These are phyloP conservation scores for Mitragyna speciosa DNA, from an alignment of 257 asterid species.

Conservation along the genomic window DNA sequence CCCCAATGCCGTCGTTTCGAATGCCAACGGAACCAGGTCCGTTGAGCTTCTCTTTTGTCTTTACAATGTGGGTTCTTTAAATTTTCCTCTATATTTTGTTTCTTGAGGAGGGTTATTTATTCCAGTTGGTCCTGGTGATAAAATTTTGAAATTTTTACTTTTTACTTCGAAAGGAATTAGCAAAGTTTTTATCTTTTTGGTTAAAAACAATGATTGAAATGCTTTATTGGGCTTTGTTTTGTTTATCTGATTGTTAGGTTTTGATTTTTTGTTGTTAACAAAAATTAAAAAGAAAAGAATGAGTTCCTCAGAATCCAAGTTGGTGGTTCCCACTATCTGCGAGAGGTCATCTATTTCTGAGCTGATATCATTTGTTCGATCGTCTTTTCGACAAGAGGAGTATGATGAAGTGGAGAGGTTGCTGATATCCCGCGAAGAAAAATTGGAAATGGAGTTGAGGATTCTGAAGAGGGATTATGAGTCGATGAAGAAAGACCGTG, in stretches of 20 bases:
- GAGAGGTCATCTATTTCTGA: conserved; percentile 26
- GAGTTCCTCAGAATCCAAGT: background rate
- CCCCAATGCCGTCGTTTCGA: background rate
- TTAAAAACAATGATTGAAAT: background rate
- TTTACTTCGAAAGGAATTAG: no score
- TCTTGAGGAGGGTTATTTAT: no score
- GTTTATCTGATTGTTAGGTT: background rate
- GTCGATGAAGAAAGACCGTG: conserved; percentile 13
- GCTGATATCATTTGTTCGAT: conserved; percentile 19
- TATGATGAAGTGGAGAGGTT: conserved; percentile 26
- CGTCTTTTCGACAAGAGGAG: conserved; percentile 28
- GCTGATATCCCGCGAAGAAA: conserved; percentile 31
- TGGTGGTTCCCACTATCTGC: background rate
- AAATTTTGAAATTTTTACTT: background rate
- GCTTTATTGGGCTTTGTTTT: background rate
- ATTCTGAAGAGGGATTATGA: conserved; percentile 20
- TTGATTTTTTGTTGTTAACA: background rate
- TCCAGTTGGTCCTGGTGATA: background rate
- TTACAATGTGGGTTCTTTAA: background rate
- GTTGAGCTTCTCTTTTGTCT: background rate
- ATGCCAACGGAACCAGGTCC: background rate
- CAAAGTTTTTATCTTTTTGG: background rate
- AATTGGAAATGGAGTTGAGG: conserved; percentile 23
- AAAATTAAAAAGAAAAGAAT: background rate
- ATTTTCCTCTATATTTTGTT: background rate